These are phyloP conservation scores for Dendryphion nanum DNA, from an alignment of 2,329 filamentous ascomycete species.

Conservation along the genomic window DNA sequence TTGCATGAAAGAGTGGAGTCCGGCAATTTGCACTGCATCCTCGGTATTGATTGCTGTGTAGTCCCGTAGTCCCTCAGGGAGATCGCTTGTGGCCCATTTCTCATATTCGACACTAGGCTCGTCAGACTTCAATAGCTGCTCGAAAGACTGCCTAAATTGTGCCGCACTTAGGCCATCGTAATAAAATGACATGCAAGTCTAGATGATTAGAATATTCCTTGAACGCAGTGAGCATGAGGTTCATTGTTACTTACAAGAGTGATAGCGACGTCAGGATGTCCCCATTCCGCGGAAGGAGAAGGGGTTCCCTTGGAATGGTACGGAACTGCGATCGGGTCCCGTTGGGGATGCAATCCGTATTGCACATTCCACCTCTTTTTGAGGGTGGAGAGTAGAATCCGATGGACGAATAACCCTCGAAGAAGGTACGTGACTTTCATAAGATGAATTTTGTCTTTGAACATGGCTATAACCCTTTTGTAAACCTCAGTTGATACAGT, in stretches of 20 bases:
- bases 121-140: conserved; percentile 54
- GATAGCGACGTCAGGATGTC: conserved; percentile 60
- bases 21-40: conserved; percentile 50
- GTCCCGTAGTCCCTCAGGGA: conserved; percentile 50
- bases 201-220: not conserved
- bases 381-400: conserved; percentile 59
- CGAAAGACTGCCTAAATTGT: conserved; percentile 54
- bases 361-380: conserved; percentile 67
- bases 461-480: conserved; percentile 21
- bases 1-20: conserved; percentile 37
- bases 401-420: conserved; percentile 61
- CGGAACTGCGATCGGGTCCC: conserved; percentile 63
- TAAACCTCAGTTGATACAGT: conserved; percentile 13
- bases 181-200: conserved; percentile 58
- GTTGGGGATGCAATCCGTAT: conserved; percentile 47
- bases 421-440: conserved; percentile 53
- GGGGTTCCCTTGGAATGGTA: conserved; percentile 65
- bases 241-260: conserved; percentile 16
- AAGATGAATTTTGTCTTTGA: conserved; percentile 43
- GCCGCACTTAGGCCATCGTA: conserved; percentile 53
- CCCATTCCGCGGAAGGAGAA: conserved; percentile 63
- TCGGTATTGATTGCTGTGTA: conserved; percentile 61
- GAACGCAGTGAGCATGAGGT: no score
- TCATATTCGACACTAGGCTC: conserved; percentile 59
- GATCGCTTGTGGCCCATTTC: conserved; percentile 48